Evolutionary conservation across 257 asterid species (phyloP).

Genomic region (Solanum clarkiae): DNA sequence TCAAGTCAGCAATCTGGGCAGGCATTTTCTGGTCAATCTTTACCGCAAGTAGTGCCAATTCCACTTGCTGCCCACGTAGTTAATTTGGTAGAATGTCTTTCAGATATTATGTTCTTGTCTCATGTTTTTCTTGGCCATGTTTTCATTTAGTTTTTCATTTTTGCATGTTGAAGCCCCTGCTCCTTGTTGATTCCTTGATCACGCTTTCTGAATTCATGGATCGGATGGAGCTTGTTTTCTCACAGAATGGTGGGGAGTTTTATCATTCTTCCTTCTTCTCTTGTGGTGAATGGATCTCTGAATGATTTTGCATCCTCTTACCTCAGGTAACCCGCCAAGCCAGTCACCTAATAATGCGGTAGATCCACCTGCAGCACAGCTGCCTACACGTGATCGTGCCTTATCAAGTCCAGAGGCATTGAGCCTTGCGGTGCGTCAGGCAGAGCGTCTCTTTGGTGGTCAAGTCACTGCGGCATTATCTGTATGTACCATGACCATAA

Average conservation of each 20-base stretch:
- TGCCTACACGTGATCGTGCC: conserved; percentile 58
- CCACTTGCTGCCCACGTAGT: conserved; percentile 61
- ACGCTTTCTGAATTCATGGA: conserved; percentile 73
- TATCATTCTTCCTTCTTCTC: neutral
- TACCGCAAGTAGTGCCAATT: conserved; percentile 39
- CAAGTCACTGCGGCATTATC: conserved; percentile 67
- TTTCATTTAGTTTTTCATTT: conserved; percentile 1
- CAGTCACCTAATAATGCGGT: conserved; percentile 30
- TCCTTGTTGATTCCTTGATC: conserved; percentile 83
- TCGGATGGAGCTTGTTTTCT: conserved; percentile 61
- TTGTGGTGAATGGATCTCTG: conserved; percentile 1
- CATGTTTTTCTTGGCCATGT: neutral
- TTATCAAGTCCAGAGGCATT: conserved; percentile 58
- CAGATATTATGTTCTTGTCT: neutral
- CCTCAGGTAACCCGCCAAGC: conserved; percentile 34
- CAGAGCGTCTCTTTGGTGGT: conserved; percentile 57
- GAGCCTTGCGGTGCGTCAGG: conserved; percentile 45
- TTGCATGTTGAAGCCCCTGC: conserved; percentile 61
- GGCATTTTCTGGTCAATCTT: conserved; percentile 40
- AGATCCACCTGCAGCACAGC: conserved; percentile 23
- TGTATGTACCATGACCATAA: conserved; percentile 33
- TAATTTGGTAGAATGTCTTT: conserved; percentile 39
- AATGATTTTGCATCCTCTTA: neutral
- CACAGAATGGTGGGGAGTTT: conserved; percentile 42
- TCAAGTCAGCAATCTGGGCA: conserved; percentile 44